Base-by-base conservation (phyloP, 2,329 filamentous ascomycete species). In the Penicillium brasilianum region DNA sequence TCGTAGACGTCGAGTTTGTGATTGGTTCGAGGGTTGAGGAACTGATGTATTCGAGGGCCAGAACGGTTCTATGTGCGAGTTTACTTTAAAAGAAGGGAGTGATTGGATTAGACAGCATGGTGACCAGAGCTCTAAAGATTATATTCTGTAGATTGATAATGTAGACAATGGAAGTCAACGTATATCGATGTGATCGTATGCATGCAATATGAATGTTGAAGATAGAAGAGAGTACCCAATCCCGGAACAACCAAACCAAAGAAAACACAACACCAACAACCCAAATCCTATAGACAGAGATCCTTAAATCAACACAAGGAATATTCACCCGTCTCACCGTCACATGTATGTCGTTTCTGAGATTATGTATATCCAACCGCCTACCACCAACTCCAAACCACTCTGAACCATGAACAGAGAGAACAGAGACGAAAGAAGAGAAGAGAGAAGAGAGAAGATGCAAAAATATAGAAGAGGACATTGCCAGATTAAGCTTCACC, bases 401-500 rank as follows among this genome's bases (percentile, higher is more conserved):
- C 18, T 22, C 8, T 30, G 16, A 8, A 18, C 44, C 16, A 16
- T 30, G 8, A 8, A 18, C 44, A 8, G 25, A 53, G 14, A 53
- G 28, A 5, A 37, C 22, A 18, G 16, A 32, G 11, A 18, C 13
- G 10, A 54, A 43, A 43, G 16, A 32, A 32, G 28, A 43, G n/a
- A n/a, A 32, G 2, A 14, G n/a, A 43, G n/a, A 43, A 9, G 20
- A 32, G 28, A 43, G n/a, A n/a, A 32, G 2, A 14, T 54, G 43
- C 13, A 39, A 39, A 4, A 41, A 25, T 14, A 25, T 10, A 48
- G 16, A 25, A 5, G 50, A 39, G 14, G 16, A 25, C 7, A 18
- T 13, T 8, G 14, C 2, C 13, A 36, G 34, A 60, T 72, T 61
- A 90, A 28, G 90, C 85, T 78, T 94, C 91, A 10, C 90, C 91